A percentile compares a stretch with the other conserved stretches of the same genome.
These are phyloP conservation scores for Phyllosticta citriasiana DNA, from an alignment of 2,329 filamentous ascomycete genomes.

Conservation along the genomic window DNA sequence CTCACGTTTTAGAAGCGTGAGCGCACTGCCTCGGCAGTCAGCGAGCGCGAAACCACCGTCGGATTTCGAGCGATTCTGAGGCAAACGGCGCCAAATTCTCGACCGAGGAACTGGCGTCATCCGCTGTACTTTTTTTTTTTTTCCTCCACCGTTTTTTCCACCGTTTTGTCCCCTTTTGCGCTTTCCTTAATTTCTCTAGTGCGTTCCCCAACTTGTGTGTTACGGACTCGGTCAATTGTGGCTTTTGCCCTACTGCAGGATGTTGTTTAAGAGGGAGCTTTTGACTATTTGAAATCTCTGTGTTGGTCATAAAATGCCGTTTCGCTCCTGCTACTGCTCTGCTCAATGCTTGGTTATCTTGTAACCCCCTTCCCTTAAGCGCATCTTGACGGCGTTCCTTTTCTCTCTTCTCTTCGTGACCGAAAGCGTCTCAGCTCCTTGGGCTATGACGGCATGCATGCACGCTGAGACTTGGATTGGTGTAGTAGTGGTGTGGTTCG, in stretches of 20 bases:
- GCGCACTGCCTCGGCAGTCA: neutral
- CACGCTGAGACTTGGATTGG: neutral
- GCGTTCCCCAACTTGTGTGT: neutral
- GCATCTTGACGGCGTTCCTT: neutral
- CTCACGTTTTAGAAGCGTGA: neutral
- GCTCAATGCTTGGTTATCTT: neutral
- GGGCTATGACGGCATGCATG: neutral
- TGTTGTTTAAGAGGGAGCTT: neutral
- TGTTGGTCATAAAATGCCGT: neutral
- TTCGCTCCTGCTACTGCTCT: neutral
- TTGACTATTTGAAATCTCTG: neutral
- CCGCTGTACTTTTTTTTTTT: neutral
- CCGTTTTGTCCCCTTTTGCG: neutral
- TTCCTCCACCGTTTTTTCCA: neutral
- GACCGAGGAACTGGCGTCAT: neutral
- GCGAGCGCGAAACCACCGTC: neutral
- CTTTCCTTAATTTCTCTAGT: neutral
- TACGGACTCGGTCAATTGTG: neutral
- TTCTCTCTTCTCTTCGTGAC: neutral
- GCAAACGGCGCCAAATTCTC: neutral
- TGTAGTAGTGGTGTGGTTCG: neutral
- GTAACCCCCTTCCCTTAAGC: neutral
- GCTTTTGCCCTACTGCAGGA: neutral
- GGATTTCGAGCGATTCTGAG: neutral
- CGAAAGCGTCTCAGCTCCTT: neutral